Evolutionary conservation across 805 yeast genomes (phyloP), one percentile per base, ranked within the genome.

Genomic region (Candida tammaniensis): DNA sequence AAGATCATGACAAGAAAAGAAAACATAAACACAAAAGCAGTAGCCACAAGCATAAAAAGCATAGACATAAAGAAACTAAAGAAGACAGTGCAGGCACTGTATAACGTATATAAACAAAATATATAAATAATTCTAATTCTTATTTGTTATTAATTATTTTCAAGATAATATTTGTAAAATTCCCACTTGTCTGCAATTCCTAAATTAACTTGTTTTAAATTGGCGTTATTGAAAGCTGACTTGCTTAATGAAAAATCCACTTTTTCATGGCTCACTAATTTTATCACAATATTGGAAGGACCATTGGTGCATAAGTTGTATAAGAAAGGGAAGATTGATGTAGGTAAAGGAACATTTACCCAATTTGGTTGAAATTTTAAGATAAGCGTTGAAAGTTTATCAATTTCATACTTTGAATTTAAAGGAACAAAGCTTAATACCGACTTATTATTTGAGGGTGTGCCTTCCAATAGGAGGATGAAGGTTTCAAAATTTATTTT

Each of bases 381-480:
- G 27, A 68, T 60, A 24, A 70, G 32, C 0, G 70, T 57, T 36
- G 64, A 68, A 38, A 58, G 43, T 7, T 46, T 47, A 33, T 40
- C 34, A 22, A 62, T 52, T 4, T 51, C 38, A 24, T 49, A 49
- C 13, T 33, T 40, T 10, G 39, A 13, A 15, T 38, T 28, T 16
- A 50, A 36, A 4, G 39, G 30, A 22, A 64, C 61, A 36, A 84
- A 73, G 3, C 86, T 78, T 41, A 89, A 66, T 1, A 89, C 52
- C 0, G 88, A 79, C 42, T 80, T 79, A 32, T 94, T 93, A 52
- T 89, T 91, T 0, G 95, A 78, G 0, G 95, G 71, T 0, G 95
- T 85, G 0, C 95, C 95, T 51, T 88, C 97, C 3, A 81, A 68
- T 38, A 87, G 77, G n/a, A n/a, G n/a, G n/a, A n/a, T n/a, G n/a